phyloP scores from a whole-genome alignment of 2,329 filamentous ascomycete species.

The Colletotrichum lini region DNA sequence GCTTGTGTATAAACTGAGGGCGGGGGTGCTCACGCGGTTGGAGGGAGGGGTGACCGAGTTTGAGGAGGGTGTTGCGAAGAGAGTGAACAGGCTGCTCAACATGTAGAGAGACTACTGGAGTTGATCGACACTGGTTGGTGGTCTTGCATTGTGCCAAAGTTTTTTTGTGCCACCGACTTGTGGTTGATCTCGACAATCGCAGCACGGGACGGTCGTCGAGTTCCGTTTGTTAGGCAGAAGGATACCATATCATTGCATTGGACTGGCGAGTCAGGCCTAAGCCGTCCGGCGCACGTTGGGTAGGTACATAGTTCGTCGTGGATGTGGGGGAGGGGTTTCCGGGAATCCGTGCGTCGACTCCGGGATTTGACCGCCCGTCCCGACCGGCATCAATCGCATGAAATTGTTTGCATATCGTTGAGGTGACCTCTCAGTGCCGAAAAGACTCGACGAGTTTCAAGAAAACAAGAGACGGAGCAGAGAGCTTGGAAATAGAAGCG shows the following conservation, averaged over 20 bases:
- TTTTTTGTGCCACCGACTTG: background rate
- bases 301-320: background rate
- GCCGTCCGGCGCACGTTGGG: background rate
- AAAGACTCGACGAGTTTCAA: constrained; percentile 9
- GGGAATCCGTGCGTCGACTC: constrained; percentile 23
- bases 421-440: background rate
- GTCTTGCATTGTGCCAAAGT: background rate
- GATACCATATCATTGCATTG: background rate
- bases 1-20: constrained; percentile 72
- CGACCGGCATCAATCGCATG: background rate
- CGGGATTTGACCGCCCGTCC: background rate
- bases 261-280: constrained; percentile 12
- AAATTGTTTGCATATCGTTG: background rate
- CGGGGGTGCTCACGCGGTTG: constrained; percentile 69
- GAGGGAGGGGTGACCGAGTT: constrained; percentile 76
- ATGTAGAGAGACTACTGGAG: constrained; percentile 10
- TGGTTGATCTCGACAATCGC: background rate
- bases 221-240: constrained; percentile 15
- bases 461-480: background rate
- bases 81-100: constrained; percentile 62
- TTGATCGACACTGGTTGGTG: background rate
- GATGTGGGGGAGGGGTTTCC: background rate
- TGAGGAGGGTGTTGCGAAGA: constrained; percentile 73
- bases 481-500: background rate
- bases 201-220: background rate